Evolutionary conservation across 352 stramenopile genomes (phyloP).

Genomic region (Globisporangium uncinulatum): DNA sequence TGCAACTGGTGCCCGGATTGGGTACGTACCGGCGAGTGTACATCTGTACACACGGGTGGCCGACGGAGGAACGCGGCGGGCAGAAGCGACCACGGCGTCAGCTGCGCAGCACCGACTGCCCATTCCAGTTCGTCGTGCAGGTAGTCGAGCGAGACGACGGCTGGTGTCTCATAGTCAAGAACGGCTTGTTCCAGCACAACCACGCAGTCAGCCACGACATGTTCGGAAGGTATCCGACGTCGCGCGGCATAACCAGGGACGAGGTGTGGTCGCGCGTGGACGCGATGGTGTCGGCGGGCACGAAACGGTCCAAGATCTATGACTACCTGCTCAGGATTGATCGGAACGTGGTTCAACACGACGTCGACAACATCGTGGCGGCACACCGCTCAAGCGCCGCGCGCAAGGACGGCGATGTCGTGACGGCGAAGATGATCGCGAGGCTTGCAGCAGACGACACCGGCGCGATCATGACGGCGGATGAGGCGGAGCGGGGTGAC

Average conservation of each 20-base stretch:
- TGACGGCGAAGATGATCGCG: no score
- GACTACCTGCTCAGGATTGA: no score
- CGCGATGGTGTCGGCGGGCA: no score
- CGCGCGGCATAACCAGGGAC: no score
- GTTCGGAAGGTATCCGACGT: background rate
- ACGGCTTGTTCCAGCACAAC: background rate
- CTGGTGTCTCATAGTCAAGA: background rate
- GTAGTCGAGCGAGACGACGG: background rate
- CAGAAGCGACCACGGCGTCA: background rate
- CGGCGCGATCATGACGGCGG: background rate
- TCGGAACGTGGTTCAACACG: no score
- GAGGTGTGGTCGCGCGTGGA: no score
- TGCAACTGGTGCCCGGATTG: no score
- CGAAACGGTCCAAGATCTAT: no score
- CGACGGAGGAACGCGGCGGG: background rate
- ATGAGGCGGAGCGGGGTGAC: slow-evolving; percentile 1
- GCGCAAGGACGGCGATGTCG: no score
- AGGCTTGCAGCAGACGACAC: background rate
- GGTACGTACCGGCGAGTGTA: no score
- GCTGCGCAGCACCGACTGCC: background rate
- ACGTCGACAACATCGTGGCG: no score
- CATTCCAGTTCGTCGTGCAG: background rate
- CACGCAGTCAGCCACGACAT: background rate
- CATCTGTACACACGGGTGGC: background rate
- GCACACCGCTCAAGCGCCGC: no score